Percentiles rank a stretch among this genome's conserved stretches.
These are phyloP conservation scores for Pogostemon cablin DNA, from an alignment of 257 asterid genomes.

Conservation along the genomic window DNA sequence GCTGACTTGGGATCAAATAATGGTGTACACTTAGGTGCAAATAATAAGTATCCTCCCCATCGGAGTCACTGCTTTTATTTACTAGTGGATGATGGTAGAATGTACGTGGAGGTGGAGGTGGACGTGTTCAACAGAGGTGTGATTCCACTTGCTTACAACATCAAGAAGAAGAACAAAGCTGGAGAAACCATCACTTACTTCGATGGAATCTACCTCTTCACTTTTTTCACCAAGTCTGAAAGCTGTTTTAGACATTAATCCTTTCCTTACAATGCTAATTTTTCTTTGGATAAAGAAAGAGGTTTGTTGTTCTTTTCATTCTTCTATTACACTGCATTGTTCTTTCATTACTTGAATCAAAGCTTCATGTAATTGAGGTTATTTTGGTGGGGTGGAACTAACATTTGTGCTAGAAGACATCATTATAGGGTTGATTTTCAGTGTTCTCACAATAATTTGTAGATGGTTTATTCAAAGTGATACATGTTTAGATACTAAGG, in stretches of 20 bases:
- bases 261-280: background rate
- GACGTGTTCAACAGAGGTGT: slow-evolving; percentile 88
- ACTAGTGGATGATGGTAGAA: slow-evolving; percentile 93
- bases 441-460: no score
- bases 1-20: no score
- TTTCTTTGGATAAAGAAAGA: background rate
- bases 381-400: no score
- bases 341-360: slow-evolving; percentile 13
- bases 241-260: slow-evolving; percentile 38
- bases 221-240: slow-evolving; percentile 94
- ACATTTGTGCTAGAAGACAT: no score
- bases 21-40: no score
- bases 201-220: slow-evolving; percentile 94
- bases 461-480: no score
- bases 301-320: background rate
- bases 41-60: no score
- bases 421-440: no score
- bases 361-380: slow-evolving; percentile 6
- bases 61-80: background rate
- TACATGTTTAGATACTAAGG: no score
- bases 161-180: slow-evolving; percentile 77
- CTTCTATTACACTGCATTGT: background rate
- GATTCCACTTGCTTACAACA: slow-evolving; percentile 88
- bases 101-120: slow-evolving; percentile 64
- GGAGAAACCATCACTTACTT: slow-evolving; percentile 91